Base-by-base conservation (phyloP, 2,329 filamentous ascomycete genomes). In the Exophiala sp. region DNA sequence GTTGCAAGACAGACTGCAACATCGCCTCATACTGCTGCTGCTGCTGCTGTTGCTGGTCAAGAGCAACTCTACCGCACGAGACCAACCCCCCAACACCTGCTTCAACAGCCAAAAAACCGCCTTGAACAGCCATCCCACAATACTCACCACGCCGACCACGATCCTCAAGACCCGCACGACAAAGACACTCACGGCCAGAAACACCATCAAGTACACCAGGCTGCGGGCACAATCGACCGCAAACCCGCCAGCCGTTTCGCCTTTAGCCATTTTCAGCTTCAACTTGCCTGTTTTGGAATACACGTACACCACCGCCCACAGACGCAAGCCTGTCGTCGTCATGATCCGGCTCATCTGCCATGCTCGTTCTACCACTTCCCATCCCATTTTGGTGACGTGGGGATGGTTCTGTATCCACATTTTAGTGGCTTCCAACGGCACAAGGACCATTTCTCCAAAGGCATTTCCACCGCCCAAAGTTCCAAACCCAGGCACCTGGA, bases 221-320 rank as follows among this genome's bases (percentile, higher is more conserved):
- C 57, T 59, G 24, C 55, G 38, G 3, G 52, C 51, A 42, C 53
- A 46, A 30, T 60, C 53, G 22, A 57, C 24, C 13, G 51, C 35
- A 40, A 59, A 56, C 2, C 53, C 57, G 9, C 44, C 35, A 2
- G 47, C 46, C 18, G 48, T 55, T 14, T 51, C 51, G 2, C 52
- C 49, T 14, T 55, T 52, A 13, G 22, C 39, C 3, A 41, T 18
- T 8, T 48, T 50, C 5, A 59, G 23, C 32, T 49, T 57, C 34
- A 59, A 24, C 39, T 52, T 57, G 11, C 59, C 59, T 2, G 57
- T 60, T 16, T 58, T 57, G 13, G 51, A 56, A 48, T 60, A 60
- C 10, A 55, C 54, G 43, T 54, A 57, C 8, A 56, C 24, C 11
- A 59, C 35, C 13, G 42, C 43, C 52, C 52, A 61, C 9, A 56